phyloP scores from a whole-genome alignment of 805 yeast genomes.

The Cyberlindnera subsufficiens region DNA sequence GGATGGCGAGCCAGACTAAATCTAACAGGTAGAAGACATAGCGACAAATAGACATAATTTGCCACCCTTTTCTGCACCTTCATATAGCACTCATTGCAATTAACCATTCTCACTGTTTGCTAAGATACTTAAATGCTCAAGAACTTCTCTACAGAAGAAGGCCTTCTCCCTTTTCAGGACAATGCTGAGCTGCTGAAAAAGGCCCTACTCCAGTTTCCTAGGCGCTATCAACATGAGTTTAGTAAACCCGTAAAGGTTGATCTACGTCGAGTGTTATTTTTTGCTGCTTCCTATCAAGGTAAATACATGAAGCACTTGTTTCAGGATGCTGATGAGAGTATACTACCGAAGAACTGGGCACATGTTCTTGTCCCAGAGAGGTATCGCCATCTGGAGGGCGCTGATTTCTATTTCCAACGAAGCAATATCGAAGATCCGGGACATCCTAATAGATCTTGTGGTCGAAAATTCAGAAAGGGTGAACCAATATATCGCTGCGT shows the following conservation, averaged over 20 bases:
- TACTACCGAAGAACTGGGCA: constrained; percentile 19
- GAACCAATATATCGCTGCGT: constrained; percentile 78
- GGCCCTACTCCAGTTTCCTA: constrained; percentile 35
- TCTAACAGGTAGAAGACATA: no score
- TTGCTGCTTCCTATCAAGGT: constrained; percentile 37
- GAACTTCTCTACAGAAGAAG: no score
- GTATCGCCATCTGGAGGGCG: constrained; percentile 17
- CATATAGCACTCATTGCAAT: no score
- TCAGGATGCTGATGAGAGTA: constrained; percentile 20
- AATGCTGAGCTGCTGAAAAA: constrained; percentile 23
- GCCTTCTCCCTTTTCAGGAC: no score
- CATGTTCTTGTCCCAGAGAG: constrained; percentile 20
- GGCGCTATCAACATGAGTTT: constrained; percentile 27
- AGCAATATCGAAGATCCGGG: constrained; percentile 18
- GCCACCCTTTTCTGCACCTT: no score
- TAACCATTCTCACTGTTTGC: no score
- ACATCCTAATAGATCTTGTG: constrained; percentile 70
- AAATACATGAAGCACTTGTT: constrained; percentile 34
- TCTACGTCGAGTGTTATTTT: constrained; percentile 38
- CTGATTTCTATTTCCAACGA: constrained; percentile 17
- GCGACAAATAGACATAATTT: no score
- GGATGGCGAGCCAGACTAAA: no score
- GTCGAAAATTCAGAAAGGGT: constrained; percentile 64
- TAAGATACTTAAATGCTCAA: no score
- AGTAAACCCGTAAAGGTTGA: constrained; percentile 24